Percentiles rank a stretch among this genome's conserved stretches.
These are phyloP conservation scores for Globisporangium sylvaticum DNA, from an alignment of 352 stramenopile genomes.

Conservation along the genomic window DNA sequence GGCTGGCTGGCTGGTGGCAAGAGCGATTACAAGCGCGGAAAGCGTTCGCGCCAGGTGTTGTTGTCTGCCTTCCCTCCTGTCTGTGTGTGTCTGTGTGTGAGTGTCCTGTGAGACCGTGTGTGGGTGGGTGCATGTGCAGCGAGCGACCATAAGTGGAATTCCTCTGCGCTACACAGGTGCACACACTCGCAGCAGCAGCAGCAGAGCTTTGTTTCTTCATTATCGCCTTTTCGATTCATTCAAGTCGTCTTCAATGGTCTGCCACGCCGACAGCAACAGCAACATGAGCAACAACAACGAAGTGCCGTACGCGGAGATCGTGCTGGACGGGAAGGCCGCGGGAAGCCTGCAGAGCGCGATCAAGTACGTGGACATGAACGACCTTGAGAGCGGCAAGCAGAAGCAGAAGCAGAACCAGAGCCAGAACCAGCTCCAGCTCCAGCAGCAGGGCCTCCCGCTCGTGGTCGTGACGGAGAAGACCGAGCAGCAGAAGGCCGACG, in stretches of 20 bases:
- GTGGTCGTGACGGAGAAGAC: slow-evolving; percentile 7
- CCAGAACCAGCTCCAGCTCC: too few species aligned
- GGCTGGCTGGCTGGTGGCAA: not conserved
- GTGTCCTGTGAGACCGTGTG: not conserved
- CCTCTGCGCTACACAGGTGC: slow-evolving; percentile 12
- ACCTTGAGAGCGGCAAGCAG: slow-evolving; percentile 24
- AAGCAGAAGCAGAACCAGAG: slow-evolving; percentile 4
- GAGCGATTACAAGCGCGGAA: not conserved
- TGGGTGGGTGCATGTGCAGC: slow-evolving; percentile 1
- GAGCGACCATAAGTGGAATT: slow-evolving; percentile 18
- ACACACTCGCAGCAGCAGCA: too few species aligned
- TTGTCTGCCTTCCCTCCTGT: not conserved
- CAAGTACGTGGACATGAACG: slow-evolving; percentile 30
- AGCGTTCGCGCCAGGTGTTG: not conserved
- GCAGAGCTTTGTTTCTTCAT: not conserved
- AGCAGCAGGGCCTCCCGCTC: not conserved
- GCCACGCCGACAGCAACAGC: slow-evolving; percentile 23
- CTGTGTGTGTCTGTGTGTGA: not conserved
- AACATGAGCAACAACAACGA: slow-evolving; percentile 42
- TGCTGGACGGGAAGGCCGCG: slow-evolving; percentile 34
- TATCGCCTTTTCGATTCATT: not conserved
- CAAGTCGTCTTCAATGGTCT: slow-evolving; percentile 11
- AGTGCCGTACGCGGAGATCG: slow-evolving; percentile 62
- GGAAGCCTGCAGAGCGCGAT: slow-evolving; percentile 18
- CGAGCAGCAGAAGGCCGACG: slow-evolving; percentile 7